Conservation (phyloP, 2,329 filamentous ascomycete species). For the Cordyceps farinosa region DNA sequence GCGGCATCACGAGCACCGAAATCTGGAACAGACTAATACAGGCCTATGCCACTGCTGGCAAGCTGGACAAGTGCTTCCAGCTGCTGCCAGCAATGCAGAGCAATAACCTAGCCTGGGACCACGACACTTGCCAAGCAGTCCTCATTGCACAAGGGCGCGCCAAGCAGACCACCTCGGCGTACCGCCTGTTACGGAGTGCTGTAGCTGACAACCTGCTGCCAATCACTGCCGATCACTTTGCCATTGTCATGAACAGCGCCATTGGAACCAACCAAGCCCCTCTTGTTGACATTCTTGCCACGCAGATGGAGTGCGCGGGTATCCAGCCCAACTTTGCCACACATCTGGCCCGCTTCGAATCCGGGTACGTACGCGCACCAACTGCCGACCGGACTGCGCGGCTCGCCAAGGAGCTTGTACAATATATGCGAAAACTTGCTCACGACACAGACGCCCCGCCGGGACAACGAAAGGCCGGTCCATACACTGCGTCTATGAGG, state of each 20-base stretch:
- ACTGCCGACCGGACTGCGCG: constrained; percentile 25
- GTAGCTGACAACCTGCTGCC: constrained; percentile 42
- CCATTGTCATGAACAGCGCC: constrained; percentile 51
- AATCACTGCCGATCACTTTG: constrained; percentile 47
- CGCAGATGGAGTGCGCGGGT: constrained; percentile 41
- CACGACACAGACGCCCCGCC: constrained; percentile 15
- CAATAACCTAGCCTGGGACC: constrained; percentile 44
- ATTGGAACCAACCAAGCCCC: constrained; percentile 42
- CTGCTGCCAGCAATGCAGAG: constrained; percentile 48
- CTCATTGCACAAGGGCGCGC: constrained; percentile 47
- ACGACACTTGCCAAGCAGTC: constrained; percentile 48
- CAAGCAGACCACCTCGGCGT: constrained; percentile 48
- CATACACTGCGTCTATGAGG: constrained; percentile 13
- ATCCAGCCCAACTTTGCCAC: constrained; percentile 42
- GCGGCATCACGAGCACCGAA: constrained; percentile 50
- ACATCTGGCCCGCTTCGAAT: constrained; percentile 41
- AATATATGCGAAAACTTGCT: constrained; percentile 27
- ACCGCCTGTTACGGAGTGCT: constrained; percentile 44
- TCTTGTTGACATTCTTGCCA: constrained; percentile 34
- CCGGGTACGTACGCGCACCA: constrained; percentile 29
- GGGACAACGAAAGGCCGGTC: background rate
- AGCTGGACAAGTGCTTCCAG: constrained; percentile 46
- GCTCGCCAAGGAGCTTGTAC: constrained; percentile 29
- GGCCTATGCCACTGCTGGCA: constrained; percentile 62
- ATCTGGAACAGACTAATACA: constrained; percentile 78